Percentiles rank a stretch among this genome's conserved stretches.
Conservation (phyloP, 208 protist genomes). For the Trypanosoma platydactyli region DNA sequence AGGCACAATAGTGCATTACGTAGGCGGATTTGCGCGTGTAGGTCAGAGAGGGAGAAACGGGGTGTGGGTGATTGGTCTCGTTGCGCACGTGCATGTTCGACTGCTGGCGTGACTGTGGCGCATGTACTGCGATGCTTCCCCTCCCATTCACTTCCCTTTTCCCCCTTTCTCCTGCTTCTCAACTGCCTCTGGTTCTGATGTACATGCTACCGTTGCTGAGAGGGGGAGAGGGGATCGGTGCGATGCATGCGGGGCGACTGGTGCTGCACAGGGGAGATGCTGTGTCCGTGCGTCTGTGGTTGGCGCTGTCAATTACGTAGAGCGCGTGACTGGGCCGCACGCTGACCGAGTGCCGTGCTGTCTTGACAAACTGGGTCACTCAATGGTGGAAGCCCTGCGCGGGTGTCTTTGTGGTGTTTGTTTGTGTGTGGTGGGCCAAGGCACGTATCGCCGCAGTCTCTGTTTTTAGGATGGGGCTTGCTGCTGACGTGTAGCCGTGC, state of each 20-base stretch:
- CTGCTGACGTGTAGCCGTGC: conserved; percentile 3
- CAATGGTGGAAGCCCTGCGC: conserved; percentile 57
- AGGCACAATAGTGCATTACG: background rate
- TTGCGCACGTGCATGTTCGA: no score
- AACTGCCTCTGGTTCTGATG: no score
- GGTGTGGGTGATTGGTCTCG: no score
- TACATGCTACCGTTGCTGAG: no score
- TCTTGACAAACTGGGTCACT: conserved; percentile 57
- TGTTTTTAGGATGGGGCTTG: conserved; percentile 18
- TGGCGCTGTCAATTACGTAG: background rate
- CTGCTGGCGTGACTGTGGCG: no score
- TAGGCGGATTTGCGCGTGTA: background rate
- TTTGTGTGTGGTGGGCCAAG: conserved; percentile 48
- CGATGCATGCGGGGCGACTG: background rate
- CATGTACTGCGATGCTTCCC: no score
- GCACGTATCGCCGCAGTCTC: conserved; percentile 14
- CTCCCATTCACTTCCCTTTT: no score
- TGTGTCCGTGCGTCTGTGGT: no score
- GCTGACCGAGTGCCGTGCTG: conserved; percentile 54
- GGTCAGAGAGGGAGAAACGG: no score
- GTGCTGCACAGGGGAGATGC: background rate
- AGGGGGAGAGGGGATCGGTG: no score
- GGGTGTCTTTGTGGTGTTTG: conserved; percentile 57
- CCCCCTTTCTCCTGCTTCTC: no score
- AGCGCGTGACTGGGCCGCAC: conserved; percentile 63